phyloP scores from a whole-genome alignment of 2,329 filamentous ascomycete species.

The Ceratocystis cacaofunesta region DNA sequence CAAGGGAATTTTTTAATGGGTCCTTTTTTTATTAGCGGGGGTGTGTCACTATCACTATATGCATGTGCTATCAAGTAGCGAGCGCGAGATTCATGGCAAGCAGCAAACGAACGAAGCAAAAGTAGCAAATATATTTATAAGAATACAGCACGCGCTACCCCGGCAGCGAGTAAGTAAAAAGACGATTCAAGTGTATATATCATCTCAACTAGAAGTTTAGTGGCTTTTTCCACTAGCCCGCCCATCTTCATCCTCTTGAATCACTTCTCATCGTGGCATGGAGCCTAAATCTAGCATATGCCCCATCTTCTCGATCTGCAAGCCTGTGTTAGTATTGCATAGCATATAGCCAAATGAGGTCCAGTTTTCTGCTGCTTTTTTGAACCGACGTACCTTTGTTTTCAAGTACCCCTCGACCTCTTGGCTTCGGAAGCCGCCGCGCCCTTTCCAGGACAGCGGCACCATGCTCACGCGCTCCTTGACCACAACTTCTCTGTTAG shows the following conservation, averaged over 20 bases:
- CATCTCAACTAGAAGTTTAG: neutral
- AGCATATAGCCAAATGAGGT: neutral
- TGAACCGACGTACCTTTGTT: constrained; percentile 57
- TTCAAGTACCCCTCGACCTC: constrained; percentile 90
- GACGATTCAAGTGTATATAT: neutral
- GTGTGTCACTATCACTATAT: neutral
- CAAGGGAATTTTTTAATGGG: neutral
- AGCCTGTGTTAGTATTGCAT: constrained; percentile 3
- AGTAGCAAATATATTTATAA: neutral
- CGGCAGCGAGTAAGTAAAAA: neutral
- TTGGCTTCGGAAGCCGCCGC: constrained; percentile 66
- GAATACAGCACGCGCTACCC: neutral
- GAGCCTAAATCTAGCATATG: constrained; percentile 52
- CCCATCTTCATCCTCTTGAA: neutral
- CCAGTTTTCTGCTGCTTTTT: neutral
- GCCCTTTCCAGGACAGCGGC: constrained; percentile 79
- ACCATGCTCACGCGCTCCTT: constrained; percentile 90
- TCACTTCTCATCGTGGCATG: neutral
- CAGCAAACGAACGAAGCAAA: neutral
- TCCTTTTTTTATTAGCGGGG: neutral
- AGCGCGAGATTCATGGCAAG: neutral
- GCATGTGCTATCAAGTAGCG: neutral
- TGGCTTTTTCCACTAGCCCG: neutral
- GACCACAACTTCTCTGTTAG: constrained; percentile 73
- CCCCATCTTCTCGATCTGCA: constrained; percentile 73